Percentiles rank a stretch among this genome's conserved stretches.
These are phyloP conservation scores for Eleusine coracana DNA, from an alignment of 176 grass and related monocot genomes.

Conservation along the genomic window DNA sequence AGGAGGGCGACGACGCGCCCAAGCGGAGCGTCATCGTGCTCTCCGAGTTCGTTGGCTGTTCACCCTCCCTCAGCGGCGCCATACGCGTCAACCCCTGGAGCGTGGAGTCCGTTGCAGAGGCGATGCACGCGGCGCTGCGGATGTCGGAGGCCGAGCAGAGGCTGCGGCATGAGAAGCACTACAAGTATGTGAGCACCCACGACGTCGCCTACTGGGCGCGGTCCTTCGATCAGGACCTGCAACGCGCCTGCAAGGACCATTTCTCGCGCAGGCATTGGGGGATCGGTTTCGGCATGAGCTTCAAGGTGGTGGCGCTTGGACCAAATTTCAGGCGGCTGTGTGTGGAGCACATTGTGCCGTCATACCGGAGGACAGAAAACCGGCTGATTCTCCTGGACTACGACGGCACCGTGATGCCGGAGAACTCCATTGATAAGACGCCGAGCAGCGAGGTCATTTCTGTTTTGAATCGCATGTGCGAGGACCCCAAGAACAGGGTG, in stretches of 20 bases:
- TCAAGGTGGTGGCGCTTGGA: conserved; percentile 80
- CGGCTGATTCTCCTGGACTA: conserved; percentile 92
- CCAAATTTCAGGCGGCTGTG: conserved; percentile 82
- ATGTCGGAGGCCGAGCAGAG: conserved; percentile 74
- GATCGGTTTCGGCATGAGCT: conserved; percentile 91
- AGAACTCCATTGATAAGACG: conserved; percentile 62
- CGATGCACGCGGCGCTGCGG: conserved; percentile 65
- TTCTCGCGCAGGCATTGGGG: conserved; percentile 82
- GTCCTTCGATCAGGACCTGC: conserved; percentile 83
- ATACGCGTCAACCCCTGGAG: conserved; percentile 94
- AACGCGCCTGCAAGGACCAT: conserved; percentile 90
- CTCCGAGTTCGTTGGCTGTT: conserved; percentile 91
- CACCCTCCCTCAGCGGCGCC: conserved; percentile 84
- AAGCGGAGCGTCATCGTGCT: conserved; percentile 84
- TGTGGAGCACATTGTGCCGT: conserved; percentile 67
- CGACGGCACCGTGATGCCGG: conserved; percentile 79
- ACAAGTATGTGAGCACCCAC: conserved; percentile 91
- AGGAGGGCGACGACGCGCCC: conserved; percentile 58
- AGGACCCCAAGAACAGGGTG: conserved; percentile 81
- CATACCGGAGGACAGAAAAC: conserved; percentile 49
- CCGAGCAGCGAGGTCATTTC: conserved; percentile 77
- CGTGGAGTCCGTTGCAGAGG: conserved; percentile 79
- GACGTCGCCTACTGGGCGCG: conserved; percentile 86
- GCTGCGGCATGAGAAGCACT: conserved; percentile 96
- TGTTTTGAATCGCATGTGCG: conserved; percentile 69